Percentiles rank a stretch among this genome's conserved stretches.
phyloP scores from a whole-genome alignment of 257 asterid species.

The Solanum ossicruentum region DNA sequence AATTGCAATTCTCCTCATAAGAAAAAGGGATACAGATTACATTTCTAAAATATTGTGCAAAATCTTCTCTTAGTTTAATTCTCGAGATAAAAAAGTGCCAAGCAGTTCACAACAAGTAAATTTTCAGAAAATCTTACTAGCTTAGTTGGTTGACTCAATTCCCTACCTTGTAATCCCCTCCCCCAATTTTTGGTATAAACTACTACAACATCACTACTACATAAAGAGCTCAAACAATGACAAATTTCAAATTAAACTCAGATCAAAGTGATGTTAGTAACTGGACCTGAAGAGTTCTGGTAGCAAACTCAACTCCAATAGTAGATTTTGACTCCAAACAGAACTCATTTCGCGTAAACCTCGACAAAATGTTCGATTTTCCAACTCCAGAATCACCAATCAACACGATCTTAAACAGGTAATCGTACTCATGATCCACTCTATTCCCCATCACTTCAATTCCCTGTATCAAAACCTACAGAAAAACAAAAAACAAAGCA shows the following conservation, averaged over 20 bases:
- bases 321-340: background rate
- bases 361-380: background rate
- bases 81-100: background rate
- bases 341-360: background rate
- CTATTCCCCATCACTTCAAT: background rate
- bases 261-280: background rate
- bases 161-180: background rate
- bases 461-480: background rate
- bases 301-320: background rate
- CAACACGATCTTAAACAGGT: background rate
- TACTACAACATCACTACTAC: background rate
- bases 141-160: background rate
- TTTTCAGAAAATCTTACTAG: background rate
- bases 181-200: background rate
- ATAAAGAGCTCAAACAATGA: background rate
- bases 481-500: background rate
- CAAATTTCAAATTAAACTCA: background rate
- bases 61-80: background rate
- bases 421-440: background rate
- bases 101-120: background rate
- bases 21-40: background rate
- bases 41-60: background rate
- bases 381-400: background rate
- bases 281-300: background rate
- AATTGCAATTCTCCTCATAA: background rate